Evolutionary conservation across 75 land plant genomes (phyloP).

Genomic region (Sequoia sempervirens): DNA sequence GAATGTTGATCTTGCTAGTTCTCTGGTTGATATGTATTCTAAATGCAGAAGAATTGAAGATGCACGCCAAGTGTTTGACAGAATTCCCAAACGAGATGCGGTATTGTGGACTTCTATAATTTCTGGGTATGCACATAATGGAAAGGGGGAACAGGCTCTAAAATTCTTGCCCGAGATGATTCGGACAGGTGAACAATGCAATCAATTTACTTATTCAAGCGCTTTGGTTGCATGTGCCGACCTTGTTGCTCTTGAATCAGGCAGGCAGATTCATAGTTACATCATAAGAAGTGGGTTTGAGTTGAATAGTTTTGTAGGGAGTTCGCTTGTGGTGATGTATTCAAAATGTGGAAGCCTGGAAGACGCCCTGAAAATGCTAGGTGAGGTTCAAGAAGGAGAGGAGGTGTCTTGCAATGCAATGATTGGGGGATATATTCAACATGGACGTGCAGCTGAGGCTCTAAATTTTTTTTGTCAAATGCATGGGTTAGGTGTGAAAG

Average conservation of each 20-base stretch:
- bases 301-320: constrained; percentile 21
- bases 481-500: constrained; percentile 22
- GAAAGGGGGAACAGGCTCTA: constrained; percentile 27
- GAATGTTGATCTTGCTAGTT: constrained; percentile 34
- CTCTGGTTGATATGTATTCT: constrained; percentile 52
- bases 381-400: constrained; percentile 20
- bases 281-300: constrained; percentile 33
- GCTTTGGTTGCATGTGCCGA: constrained; percentile 35
- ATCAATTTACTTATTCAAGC: constrained; percentile 41
- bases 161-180: constrained; percentile 26
- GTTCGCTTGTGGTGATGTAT: constrained; percentile 48
- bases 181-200: constrained; percentile 19
- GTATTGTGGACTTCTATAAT: constrained; percentile 50
- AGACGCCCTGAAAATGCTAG: constrained; percentile 29
- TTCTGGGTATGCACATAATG: constrained; percentile 44
- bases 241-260: constrained; percentile 14
- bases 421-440: constrained; percentile 35
- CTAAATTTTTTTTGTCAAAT: constrained; percentile 37
- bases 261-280: constrained; percentile 39
- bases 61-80: constrained; percentile 30
- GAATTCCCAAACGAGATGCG: constrained; percentile 22
- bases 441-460: constrained; percentile 24
- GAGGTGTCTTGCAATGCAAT: constrained; percentile 50
- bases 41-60: constrained; percentile 31
- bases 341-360: constrained; percentile 37